Evolutionary conservation across 768 basidiomycete genomes (phyloP).

Genomic region (Lactarius akahatsu): DNA sequence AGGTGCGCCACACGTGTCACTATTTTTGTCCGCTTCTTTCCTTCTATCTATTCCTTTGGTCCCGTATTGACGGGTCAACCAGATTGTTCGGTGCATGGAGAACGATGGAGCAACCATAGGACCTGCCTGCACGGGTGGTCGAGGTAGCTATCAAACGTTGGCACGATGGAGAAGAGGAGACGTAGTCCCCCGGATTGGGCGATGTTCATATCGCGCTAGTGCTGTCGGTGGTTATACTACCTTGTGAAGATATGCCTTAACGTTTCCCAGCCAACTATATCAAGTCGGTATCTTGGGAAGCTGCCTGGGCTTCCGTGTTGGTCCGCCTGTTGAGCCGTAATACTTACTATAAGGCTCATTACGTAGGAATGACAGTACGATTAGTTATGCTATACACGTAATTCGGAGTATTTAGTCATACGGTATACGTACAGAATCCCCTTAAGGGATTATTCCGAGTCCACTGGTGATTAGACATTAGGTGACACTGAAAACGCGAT

Average conservation of each 20-base stretch:
- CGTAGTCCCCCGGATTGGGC: constrained; percentile 12
- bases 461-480: too few species aligned
- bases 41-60: neutral
- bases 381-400: too few species aligned
- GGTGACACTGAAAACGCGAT: too few species aligned
- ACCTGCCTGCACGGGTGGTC: constrained; percentile 39
- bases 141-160: constrained; percentile 31
- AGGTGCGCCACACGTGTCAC: too few species aligned
- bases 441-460: too few species aligned
- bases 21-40: neutral
- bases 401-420: too few species aligned
- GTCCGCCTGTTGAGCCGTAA: too few species aligned
- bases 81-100: constrained; percentile 38
- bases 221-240: neutral
- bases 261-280: neutral
- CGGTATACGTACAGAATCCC: too few species aligned
- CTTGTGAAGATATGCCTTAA: neutral
- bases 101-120: constrained; percentile 38
- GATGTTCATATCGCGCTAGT: neutral
- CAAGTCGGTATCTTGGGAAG: neutral
- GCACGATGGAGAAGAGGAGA: neutral
- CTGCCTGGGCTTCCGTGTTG: too few species aligned
- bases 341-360: too few species aligned
- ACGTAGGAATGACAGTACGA: too few species aligned
- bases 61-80: neutral